Base-by-base conservation (phyloP, 1,284 basidiomycete genomes). In the Pterula multifida region DNA sequence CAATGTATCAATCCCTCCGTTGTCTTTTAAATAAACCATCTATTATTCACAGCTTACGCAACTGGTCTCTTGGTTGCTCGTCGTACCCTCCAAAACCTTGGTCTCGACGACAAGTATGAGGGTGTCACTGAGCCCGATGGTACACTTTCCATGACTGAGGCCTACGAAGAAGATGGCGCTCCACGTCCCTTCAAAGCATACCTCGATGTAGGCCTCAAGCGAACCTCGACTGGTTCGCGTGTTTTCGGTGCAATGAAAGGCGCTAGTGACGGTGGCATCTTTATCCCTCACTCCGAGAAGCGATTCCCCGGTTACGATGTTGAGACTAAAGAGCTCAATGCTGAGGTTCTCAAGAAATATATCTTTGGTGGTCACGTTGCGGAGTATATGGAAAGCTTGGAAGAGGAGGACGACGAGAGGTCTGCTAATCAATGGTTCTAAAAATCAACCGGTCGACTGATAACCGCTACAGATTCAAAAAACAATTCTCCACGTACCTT, bases 401-500 rank as follows among this genome's bases (percentile, higher is more conserved):
- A 99, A 75, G 96, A 99, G 79, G 96, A 99, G 74, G 96, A 99
- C 67, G 96, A 98, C 65, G 95, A 98, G 73, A 79, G 93, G 79
- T 80, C 58, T 55, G 76, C n/a, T n/a, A n/a, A n/a, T n/a, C n/a
- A n/a, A n/a, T n/a, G n/a, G n/a, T 65, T 13, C 11, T 32, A 19
- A 1, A 22, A 39, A 28, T 49, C 2, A 22, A 45, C 22, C 35
- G 23, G 26, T 15, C n/a, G 47, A 23, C 9, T 17, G 6, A 42
- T 42, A 55, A 42, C 24, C 13, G 45, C 47, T 26, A 19, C 56
- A 90, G 89, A 62, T 98, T 98, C 81, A 97, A 97, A 81, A 98
- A 95, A 78, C 95, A 98, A 67, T 98, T 98, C 72, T 65, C 95
- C 12, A 79, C 82, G 35, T 98, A 98, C 72, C 90, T 99, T 57